A percentile compares a stretch with the other conserved stretches of the same genome.
phyloP scores from a whole-genome alignment of 2,329 filamentous ascomycete genomes.

The Exophiala dermatitidis region DNA sequence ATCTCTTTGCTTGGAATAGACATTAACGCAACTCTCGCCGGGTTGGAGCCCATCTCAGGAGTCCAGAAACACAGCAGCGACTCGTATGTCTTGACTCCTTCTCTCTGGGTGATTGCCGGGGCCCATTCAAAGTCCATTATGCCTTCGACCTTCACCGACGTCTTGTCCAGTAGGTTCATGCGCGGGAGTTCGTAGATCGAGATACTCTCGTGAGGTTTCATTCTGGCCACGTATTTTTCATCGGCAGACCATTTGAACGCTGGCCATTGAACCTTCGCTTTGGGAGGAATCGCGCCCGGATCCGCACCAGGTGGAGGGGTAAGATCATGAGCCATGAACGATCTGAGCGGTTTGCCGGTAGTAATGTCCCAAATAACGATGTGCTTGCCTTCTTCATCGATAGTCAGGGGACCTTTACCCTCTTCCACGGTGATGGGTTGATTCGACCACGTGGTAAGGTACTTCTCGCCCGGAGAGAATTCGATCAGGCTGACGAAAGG shows the following conservation, averaged over 20 bases:
- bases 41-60: slow-evolving; percentile 94
- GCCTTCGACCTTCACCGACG: slow-evolving; percentile 90
- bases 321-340: slow-evolving; percentile 83
- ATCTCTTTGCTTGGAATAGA: slow-evolving; percentile 90
- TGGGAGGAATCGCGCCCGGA: slow-evolving; percentile 59
- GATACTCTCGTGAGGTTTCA: slow-evolving; percentile 81
- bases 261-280: slow-evolving; percentile 95
- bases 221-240: slow-evolving; percentile 90
- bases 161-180: slow-evolving; percentile 87
- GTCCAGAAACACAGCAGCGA: slow-evolving; percentile 99
- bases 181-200: slow-evolving; percentile 82
- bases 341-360: slow-evolving; percentile 80
- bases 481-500: slow-evolving; percentile 92
- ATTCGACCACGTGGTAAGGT: slow-evolving; percentile 94
- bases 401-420: slow-evolving; percentile 70
- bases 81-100: slow-evolving; percentile 84
- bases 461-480: slow-evolving; percentile 89
- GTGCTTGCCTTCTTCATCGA: slow-evolving; percentile 97
- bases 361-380: slow-evolving; percentile 98
- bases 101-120: slow-evolving; percentile 70
- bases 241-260: slow-evolving; percentile 99
- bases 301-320: slow-evolving; percentile 48
- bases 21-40: slow-evolving; percentile 95
- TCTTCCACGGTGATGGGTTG: slow-evolving; percentile 88
- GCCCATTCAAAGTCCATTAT: slow-evolving; percentile 98